These are phyloP conservation scores for Kandelia obovata DNA, from an alignment of 345 rosid genomes.

Conservation along the genomic window DNA sequence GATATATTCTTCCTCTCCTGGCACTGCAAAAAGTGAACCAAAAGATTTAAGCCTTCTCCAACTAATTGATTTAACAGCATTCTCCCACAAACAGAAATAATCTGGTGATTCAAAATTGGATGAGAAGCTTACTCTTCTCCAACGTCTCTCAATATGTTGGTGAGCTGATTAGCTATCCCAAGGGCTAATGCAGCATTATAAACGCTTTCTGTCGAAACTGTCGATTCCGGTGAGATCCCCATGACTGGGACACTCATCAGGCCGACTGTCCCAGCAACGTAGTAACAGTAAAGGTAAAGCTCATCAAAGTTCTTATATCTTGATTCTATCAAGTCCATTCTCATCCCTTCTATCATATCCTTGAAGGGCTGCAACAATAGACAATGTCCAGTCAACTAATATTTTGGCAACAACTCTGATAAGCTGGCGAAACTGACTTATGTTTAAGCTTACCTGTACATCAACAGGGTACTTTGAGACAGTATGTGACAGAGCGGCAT, in stretches of 20 bases:
- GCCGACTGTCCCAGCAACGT: constrained; percentile 58
- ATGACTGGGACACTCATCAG: constrained; percentile 54
- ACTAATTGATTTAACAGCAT: background rate
- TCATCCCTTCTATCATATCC: constrained; percentile 58
- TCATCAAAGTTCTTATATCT: constrained; percentile 45
- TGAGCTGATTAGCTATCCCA: constrained; percentile 55
- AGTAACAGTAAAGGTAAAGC: constrained; percentile 55
- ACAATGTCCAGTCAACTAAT: background rate
- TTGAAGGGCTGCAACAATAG: constrained; percentile 39
- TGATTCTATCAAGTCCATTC: constrained; percentile 42
- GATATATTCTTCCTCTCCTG: constrained; percentile 49
- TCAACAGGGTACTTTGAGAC: constrained; percentile 48
- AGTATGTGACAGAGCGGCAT: constrained; percentile 46
- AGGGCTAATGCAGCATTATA: constrained; percentile 51
- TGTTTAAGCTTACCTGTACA: constrained; percentile 33
- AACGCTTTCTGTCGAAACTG: constrained; percentile 48
- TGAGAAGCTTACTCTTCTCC: constrained; percentile 49
- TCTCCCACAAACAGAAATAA: background rate
- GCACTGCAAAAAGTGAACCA: constrained; percentile 25
- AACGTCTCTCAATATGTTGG: constrained; percentile 54
- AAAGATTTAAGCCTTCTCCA: background rate
- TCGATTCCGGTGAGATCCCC: constrained; percentile 49
- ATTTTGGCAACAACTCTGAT: background rate
- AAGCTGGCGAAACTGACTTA: background rate
- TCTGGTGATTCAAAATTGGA: background rate